These are phyloP conservation scores for Rhexocercosporidium sp. DNA, from an alignment of 2,329 filamentous ascomycete species.

Conservation along the genomic window DNA sequence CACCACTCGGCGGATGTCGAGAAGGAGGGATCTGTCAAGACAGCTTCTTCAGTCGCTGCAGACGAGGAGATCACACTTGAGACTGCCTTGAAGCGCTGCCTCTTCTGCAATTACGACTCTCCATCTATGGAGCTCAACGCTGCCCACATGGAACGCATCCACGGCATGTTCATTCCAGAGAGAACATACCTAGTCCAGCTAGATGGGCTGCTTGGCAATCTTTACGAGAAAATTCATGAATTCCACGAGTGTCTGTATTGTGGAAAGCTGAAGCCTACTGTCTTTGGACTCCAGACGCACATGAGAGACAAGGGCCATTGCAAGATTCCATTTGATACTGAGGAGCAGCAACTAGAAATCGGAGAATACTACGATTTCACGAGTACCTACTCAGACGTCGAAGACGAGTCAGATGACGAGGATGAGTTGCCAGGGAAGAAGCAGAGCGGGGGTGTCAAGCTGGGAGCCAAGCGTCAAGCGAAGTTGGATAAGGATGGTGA, in stretches of 20 bases:
- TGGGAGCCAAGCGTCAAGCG: conserved; percentile 63
- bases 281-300: conserved; percentile 86
- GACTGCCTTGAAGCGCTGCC: conserved; percentile 57
- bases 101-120: conserved; percentile 92
- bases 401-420: conserved; percentile 63
- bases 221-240: conserved; percentile 80
- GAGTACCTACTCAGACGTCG: conserved; percentile 89
- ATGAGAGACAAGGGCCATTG: conserved; percentile 98
- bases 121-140: conserved; percentile 77
- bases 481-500: conserved; percentile 60
- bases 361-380: conserved; percentile 98
- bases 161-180: conserved; percentile 97
- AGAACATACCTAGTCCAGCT: conserved; percentile 81
- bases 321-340: conserved; percentile 89
- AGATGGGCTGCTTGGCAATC: conserved; percentile 77
- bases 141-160: conserved; percentile 87
- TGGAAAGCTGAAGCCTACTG: conserved; percentile 78
- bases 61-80: conserved; percentile 52
- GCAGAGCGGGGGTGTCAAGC: conserved; percentile 67
- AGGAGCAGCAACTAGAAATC: conserved; percentile 90
- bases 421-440: conserved; percentile 55
- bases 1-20: conserved; percentile 31
- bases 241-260: conserved; percentile 88
- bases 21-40: conserved; percentile 33
- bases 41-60: conserved; percentile 33